These are phyloP conservation scores for Wickerhamiella spandovensis DNA, from an alignment of 805 yeast species.

Conservation along the genomic window DNA sequence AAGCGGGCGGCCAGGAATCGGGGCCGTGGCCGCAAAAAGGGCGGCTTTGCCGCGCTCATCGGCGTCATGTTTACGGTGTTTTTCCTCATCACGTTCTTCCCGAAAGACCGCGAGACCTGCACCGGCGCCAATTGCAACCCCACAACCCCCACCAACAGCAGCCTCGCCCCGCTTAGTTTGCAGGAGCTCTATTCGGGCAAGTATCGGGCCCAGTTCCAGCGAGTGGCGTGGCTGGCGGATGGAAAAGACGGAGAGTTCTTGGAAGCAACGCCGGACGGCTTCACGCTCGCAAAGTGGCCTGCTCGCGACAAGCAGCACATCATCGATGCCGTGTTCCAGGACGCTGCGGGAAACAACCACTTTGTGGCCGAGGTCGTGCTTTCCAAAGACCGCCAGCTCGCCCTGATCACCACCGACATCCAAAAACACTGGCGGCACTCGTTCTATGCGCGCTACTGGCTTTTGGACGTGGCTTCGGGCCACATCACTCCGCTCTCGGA, in stretches of 20 bases:
- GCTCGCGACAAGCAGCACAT: constrained; percentile 5
- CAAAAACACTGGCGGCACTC: constrained; percentile 58
- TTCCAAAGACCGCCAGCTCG: constrained; percentile 34
- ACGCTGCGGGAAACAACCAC: constrained; percentile 26
- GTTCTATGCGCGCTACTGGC: constrained; percentile 44
- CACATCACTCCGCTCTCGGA: constrained; percentile 22
- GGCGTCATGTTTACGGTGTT: background rate
- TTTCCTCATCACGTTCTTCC: background rate
- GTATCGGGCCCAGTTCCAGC: constrained; percentile 4
- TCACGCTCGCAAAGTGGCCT: constrained; percentile 33
- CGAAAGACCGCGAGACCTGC: background rate
- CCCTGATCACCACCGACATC: constrained; percentile 41
- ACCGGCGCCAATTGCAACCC: background rate
- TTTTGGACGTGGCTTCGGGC: constrained; percentile 35
- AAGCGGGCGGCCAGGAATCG: background rate
- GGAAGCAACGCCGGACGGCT: constrained; percentile 3
- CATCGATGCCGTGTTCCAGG: constrained; percentile 24
- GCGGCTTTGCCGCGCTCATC: background rate
- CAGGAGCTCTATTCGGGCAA: constrained; percentile 14
- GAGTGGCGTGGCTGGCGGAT: constrained; percentile 13
- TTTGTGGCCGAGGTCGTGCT: constrained; percentile 31
- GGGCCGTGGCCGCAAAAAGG: background rate
- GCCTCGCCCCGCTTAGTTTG: constrained; percentile 5
- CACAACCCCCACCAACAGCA: background rate
- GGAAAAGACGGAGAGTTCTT: constrained; percentile 15